Conservation (phyloP, 2,329 filamentous ascomycete genomes). For the Paraconiothyrium sp. region DNA sequence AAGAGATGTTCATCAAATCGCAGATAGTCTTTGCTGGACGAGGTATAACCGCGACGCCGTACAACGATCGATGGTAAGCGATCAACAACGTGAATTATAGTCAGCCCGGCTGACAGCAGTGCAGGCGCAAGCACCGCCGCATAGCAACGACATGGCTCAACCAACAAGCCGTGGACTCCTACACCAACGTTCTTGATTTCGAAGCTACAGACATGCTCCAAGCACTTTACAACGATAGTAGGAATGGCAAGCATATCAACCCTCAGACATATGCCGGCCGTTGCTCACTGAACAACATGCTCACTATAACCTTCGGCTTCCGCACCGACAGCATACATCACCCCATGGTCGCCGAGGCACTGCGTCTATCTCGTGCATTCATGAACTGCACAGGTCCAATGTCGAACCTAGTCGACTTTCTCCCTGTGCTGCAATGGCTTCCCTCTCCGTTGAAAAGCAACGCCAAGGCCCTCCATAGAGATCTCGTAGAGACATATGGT, state of each 20-base stretch:
- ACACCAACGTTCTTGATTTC: conserved; percentile 26
- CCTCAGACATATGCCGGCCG: conserved; percentile 24
- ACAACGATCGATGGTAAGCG: conserved; percentile 21
- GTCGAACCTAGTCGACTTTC: conserved; percentile 28
- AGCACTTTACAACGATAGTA: conserved; percentile 22
- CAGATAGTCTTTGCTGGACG: conserved; percentile 22
- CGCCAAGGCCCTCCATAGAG: conserved; percentile 15
- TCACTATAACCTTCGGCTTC: conserved; percentile 23
- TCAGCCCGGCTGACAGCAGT: not conserved
- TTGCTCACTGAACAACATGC: conserved; percentile 25
- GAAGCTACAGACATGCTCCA: conserved; percentile 30
- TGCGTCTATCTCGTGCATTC: conserved; percentile 19
- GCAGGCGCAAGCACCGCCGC: conserved; percentile 25
- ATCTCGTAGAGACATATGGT: conserved; percentile 24
- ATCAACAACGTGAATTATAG: not conserved
- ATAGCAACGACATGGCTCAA: conserved; percentile 28
- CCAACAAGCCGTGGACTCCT: conserved; percentile 24
- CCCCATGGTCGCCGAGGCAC: conserved; percentile 17
- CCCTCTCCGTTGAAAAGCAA: conserved; percentile 8
- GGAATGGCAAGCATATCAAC: conserved; percentile 21
- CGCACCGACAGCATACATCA: conserved; percentile 20
- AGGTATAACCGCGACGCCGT: conserved; percentile 19
- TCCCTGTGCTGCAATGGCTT: conserved; percentile 21
- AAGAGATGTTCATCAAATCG: conserved; percentile 26
- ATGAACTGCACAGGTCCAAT: conserved; percentile 25